phyloP scores from a whole-genome alignment of 2,329 filamentous ascomycete genomes.

The Cladosporium halotolerans region DNA sequence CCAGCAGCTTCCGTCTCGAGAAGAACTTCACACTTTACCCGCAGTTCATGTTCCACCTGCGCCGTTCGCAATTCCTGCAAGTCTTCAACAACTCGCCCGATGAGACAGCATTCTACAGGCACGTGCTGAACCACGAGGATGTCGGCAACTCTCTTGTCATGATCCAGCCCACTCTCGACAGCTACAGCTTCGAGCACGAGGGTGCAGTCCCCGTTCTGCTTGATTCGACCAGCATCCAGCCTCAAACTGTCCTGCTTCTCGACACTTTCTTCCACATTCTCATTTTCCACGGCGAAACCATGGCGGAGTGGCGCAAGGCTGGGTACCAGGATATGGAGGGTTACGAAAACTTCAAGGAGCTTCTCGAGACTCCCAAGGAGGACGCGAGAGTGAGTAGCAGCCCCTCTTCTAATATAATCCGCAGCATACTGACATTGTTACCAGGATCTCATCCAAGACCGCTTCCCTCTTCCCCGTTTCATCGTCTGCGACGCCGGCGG shows the following conservation, averaged over 20 bases:
- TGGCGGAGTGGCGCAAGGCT: conserved; percentile 96
- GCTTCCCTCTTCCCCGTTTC: conserved; percentile 96
- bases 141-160: conserved; percentile 95
- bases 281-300: conserved; percentile 97
- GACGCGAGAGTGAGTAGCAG: conserved; percentile 73
- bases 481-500: conserved; percentile 98
- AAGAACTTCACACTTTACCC: conserved; percentile 99
- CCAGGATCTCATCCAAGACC: conserved; percentile 90
- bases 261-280: conserved; percentile 99
- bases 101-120: conserved; percentile 97
- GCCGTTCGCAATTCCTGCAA: conserved; percentile 93
- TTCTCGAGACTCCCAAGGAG: conserved; percentile 91
- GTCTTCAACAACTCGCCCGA: conserved; percentile 99
- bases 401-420: neutral
- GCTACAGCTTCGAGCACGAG: conserved; percentile 94
- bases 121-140: conserved; percentile 95
- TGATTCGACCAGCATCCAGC: conserved; percentile 93
- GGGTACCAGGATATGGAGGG: conserved; percentile 97
- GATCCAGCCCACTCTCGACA: conserved; percentile 97
- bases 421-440: conserved; percentile 9
- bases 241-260: conserved; percentile 84
- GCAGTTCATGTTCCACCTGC: conserved; percentile 99
- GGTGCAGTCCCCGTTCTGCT: conserved; percentile 88
- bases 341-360: conserved; percentile 86
- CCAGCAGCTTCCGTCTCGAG: conserved; percentile 90